Conservation (phyloP, 1,284 basidiomycete species). For the Heterobasidion annosum region DNA sequence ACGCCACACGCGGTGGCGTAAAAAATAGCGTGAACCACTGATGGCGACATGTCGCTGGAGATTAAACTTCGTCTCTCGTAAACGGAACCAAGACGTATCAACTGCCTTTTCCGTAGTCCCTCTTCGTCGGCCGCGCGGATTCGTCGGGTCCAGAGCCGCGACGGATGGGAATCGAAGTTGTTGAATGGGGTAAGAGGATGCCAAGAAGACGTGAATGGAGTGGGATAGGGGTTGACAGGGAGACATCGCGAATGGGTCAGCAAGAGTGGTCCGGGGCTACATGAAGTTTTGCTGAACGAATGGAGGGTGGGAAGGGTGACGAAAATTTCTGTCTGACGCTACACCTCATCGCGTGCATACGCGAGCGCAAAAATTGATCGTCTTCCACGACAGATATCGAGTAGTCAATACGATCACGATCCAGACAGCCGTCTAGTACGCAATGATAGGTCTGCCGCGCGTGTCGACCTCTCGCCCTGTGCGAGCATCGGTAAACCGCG, state of each 20-base stretch:
- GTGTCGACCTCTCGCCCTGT: conserved; percentile 43
- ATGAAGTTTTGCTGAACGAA: neutral
- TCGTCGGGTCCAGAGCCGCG: neutral
- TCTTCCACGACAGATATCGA: neutral
- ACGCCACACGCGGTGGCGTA: too few relatives aligned
- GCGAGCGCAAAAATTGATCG: neutral
- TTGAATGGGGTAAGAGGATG: neutral
- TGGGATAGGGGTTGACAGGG: neutral
- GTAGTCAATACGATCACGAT: neutral
- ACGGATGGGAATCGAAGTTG: neutral
- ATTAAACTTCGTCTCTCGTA: neutral
- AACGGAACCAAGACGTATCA: neutral
- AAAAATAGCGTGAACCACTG: neutral
- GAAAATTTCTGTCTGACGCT: neutral
- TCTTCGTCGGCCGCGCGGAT: neutral
- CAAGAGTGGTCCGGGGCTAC: neutral
- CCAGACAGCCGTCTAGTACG: conserved; percentile 27
- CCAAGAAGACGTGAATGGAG: neutral
- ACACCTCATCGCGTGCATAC: neutral
- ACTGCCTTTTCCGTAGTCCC: neutral
- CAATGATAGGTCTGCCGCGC: conserved; percentile 40
- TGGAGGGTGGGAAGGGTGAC: conserved; percentile 17
- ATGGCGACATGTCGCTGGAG: neutral
- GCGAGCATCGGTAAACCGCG: conserved; percentile 35
- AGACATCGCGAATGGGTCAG: neutral